These are phyloP conservation scores for Melaleuca alternifolia DNA, from an alignment of 345 rosid genomes.

Conservation along the genomic window DNA sequence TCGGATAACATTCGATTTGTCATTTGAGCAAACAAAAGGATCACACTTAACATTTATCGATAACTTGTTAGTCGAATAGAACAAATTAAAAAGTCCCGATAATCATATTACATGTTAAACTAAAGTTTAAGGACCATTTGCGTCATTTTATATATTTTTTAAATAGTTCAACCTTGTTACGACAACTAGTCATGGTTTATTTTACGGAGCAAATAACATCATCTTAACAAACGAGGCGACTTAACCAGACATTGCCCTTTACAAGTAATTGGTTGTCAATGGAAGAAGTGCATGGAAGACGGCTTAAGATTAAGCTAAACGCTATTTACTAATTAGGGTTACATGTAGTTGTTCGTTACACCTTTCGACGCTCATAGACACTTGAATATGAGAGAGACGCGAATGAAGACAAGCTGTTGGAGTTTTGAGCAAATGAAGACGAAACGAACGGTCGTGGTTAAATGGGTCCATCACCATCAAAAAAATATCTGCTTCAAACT, in stretches of 20 bases:
- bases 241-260: not conserved
- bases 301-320: not conserved
- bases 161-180: too few relatives aligned
- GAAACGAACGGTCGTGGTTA: not conserved
- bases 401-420: not conserved
- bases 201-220: not conserved
- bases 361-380: not conserved
- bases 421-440: not conserved
- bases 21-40: too few relatives aligned
- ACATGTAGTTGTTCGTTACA: not conserved
- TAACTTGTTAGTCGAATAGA: too few relatives aligned
- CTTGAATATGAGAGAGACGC: not conserved
- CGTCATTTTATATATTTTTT: too few relatives aligned
- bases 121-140: too few relatives aligned
- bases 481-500: not conserved
- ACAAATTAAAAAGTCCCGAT: too few relatives aligned
- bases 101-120: too few relatives aligned
- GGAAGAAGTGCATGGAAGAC: not conserved
- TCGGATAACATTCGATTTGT: too few relatives aligned
- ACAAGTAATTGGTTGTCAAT: not conserved
- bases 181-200: not conserved
- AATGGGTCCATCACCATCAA: not conserved
- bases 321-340: not conserved
- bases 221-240: not conserved
- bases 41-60: too few relatives aligned